Evolutionary conservation across 257 asterid species (phyloP).

Genomic region (Solanum lycopersicoides): DNA sequence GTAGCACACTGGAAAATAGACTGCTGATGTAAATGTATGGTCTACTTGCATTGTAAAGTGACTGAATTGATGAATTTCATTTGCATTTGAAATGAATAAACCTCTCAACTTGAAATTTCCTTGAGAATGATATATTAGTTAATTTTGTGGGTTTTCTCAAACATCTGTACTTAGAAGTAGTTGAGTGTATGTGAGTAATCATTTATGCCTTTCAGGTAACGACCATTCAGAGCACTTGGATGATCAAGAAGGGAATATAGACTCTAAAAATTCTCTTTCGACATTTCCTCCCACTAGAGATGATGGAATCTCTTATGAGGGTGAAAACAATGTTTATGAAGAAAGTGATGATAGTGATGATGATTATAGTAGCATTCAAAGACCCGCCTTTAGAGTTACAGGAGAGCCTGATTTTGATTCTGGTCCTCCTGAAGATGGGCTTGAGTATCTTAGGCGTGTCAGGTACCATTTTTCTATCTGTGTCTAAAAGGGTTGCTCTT

Average conservation of each 20-base stretch:
- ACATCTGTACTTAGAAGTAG: neutral
- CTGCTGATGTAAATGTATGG: neutral
- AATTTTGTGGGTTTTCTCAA: neutral
- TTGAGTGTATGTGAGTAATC: neutral
- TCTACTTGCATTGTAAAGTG: neutral
- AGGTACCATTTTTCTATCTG: conserved; percentile 16
- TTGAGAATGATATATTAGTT: neutral
- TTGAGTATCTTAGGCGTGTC: conserved; percentile 95
- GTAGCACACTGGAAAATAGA: neutral
- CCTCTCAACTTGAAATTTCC: neutral
- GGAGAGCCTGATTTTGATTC: conserved; percentile 96
- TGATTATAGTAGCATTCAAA: conserved; percentile 66
- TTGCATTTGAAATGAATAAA: neutral
- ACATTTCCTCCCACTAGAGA: conserved; percentile 19
- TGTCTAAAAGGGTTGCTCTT: neutral
- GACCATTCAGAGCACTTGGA: conserved; percentile 17
- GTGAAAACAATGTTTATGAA: conserved; percentile 37
- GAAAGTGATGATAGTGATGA: conserved; percentile 76
- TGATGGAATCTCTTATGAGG: conserved; percentile 22
- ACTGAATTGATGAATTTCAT: neutral
- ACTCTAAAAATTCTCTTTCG: conserved; percentile 20
- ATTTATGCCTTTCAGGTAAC: conserved; percentile 29
- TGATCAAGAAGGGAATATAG: conserved; percentile 7
- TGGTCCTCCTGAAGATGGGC: conserved; percentile 93
- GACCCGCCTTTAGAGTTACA: conserved; percentile 62